These are phyloP conservation scores for Sarocladium oryzae DNA, from an alignment of 2,329 filamentous ascomycete species.

Conservation along the genomic window DNA sequence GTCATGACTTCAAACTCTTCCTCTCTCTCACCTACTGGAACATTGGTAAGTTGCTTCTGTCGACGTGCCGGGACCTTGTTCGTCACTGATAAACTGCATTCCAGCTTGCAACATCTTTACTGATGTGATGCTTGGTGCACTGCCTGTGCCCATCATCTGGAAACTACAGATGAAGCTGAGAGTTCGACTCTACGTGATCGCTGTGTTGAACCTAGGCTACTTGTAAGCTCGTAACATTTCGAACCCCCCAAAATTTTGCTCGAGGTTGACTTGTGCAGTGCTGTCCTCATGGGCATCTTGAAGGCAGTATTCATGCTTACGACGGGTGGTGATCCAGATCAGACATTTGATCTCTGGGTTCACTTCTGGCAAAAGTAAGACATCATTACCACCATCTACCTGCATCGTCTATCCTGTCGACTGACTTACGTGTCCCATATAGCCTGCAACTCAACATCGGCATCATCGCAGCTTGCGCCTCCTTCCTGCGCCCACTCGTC, in stretches of 20 bases:
- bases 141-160: conserved; percentile 34
- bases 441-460: conserved; percentile 22
- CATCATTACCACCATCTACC: not conserved
- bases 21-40: conserved; percentile 18
- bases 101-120: conserved; percentile 31
- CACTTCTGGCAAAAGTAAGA: conserved; percentile 19
- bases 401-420: too few species aligned
- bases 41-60: conserved; percentile 15
- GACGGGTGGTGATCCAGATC: conserved; percentile 20
- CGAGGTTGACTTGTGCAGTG: conserved; percentile 12
- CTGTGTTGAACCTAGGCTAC: conserved; percentile 26
- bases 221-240: conserved; percentile 15
- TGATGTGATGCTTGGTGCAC: conserved; percentile 31
- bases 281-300: conserved; percentile 22
- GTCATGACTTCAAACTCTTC: conserved; percentile 16
- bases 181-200: conserved; percentile 30
- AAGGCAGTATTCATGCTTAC: conserved; percentile 23
- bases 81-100: not conserved
- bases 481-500: conserved; percentile 20
- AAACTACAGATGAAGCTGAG: conserved; percentile 28
- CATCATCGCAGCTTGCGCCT: conserved; percentile 21
- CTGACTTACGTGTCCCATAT: too few species aligned
- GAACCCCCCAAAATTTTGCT: not conserved
- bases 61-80: too few species aligned
- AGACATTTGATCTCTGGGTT: conserved; percentile 19